Conservation (phyloP, 1,284 basidiomycete genomes). For the Naganishia sp. region DNA sequence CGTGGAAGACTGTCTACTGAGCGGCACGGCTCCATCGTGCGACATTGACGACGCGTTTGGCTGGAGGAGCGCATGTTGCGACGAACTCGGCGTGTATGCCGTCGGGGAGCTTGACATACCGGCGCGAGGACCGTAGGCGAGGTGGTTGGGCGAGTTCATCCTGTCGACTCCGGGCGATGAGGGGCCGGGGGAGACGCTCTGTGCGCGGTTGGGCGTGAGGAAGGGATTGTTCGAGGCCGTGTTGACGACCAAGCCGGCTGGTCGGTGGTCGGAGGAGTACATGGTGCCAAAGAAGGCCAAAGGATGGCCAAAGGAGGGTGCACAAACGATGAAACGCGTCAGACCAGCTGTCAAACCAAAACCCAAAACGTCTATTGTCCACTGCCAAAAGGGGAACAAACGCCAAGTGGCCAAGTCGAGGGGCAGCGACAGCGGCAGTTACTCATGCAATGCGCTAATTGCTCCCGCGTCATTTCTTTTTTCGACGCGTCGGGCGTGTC, state of each 20-base stretch:
- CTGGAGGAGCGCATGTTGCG: slow-evolving; percentile 1
- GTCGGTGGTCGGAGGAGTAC: neutral
- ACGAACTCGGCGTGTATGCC: neutral
- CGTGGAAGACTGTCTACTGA: slow-evolving; percentile 9
- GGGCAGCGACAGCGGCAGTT: neutral
- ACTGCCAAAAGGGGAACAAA: slow-evolving; percentile 2
- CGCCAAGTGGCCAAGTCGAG: neutral
- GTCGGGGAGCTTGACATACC: neutral
- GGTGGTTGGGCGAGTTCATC: slow-evolving; percentile 2
- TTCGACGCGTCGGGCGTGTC: slow-evolving; percentile 2
- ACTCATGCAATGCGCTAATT: neutral
- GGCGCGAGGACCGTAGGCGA: slow-evolving; percentile 7
- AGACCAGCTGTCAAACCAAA: too few species aligned
- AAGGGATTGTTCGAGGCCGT: slow-evolving; percentile 6
- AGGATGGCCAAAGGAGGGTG: neutral
- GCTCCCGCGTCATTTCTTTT: neutral
- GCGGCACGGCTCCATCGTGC: neutral
- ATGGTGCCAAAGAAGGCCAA: too few species aligned
- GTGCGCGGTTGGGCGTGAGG: slow-evolving; percentile 1
- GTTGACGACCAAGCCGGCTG: slow-evolving; percentile 6
- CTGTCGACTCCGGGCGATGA: slow-evolving; percentile 5
- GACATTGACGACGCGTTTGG: neutral
- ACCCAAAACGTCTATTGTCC: too few species aligned
- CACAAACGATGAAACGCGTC: too few species aligned
- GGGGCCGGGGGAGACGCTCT: neutral